phyloP scores from a whole-genome alignment of 805 yeast genomes.

The Pichia exigua region DNA sequence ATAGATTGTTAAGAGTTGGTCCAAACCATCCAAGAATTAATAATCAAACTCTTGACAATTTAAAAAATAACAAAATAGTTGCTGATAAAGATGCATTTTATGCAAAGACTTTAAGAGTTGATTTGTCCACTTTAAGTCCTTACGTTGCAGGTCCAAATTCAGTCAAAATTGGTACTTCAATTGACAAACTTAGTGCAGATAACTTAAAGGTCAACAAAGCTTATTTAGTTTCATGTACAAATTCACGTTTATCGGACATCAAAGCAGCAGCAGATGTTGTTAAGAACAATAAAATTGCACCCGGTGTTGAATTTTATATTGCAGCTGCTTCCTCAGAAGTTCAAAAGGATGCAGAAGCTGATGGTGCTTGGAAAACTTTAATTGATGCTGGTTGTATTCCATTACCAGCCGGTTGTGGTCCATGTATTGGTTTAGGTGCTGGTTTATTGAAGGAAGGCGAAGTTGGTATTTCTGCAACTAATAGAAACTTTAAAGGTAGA shows the following conservation, averaged over 20 bases:
- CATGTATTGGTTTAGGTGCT: conserved; percentile 95
- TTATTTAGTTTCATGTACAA: conserved; percentile 95
- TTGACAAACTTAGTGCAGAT: conserved; percentile 64
- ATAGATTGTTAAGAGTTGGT: conserved; percentile 40
- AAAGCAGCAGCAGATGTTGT: conserved; percentile 90
- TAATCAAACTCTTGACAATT: conserved; percentile 43
- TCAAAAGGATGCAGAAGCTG: conserved; percentile 82
- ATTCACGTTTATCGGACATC: conserved; percentile 87
- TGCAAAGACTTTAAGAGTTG: conserved; percentile 81
- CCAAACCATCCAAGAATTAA: conserved; percentile 76
- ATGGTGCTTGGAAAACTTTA: conserved; percentile 88
- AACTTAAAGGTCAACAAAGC: conserved; percentile 85
- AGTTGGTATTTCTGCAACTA: conserved; percentile 97
- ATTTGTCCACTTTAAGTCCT: conserved; percentile 74
- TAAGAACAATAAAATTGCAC: conserved; percentile 73
- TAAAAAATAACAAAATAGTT: conserved; percentile 33
- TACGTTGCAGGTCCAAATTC: conserved; percentile 96
- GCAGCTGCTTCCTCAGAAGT: conserved; percentile 96
- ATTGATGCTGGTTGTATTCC: conserved; percentile 91
- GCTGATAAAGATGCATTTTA: conserved; percentile 78
- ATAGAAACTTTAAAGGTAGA: conserved; percentile 97
- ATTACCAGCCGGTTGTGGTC: conserved; percentile 98
- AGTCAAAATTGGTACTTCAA: conserved; percentile 80
- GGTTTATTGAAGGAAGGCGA: conserved; percentile 93
- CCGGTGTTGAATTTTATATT: conserved; percentile 88